A percentile compares a stretch with the other conserved stretches of the same genome.
Conservation (phyloP, 2,329 filamentous ascomycete species). For the Claviceps monticola region DNA sequence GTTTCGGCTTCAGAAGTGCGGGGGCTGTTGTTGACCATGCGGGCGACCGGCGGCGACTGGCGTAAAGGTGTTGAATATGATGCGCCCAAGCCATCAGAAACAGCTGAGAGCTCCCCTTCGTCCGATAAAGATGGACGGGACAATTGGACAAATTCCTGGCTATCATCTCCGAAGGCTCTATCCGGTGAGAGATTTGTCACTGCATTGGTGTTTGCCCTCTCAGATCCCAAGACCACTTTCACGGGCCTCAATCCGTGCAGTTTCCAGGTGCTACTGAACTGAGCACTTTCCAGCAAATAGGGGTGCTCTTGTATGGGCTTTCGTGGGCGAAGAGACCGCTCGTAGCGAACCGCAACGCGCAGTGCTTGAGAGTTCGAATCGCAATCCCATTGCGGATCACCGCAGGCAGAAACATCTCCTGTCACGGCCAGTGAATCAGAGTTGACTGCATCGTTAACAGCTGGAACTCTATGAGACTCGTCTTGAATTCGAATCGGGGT, state of each 20-base stretch:
- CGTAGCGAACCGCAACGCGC: slow-evolving; percentile 20
- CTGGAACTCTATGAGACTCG: too few relatives aligned
- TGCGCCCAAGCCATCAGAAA: slow-evolving; percentile 10
- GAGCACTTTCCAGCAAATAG: slow-evolving; percentile 41
- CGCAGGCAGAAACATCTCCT: not conserved
- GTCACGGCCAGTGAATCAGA: not conserved
- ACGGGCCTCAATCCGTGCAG: slow-evolving; percentile 41
- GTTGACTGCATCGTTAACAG: not conserved
- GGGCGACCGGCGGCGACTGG: slow-evolving; percentile 14
- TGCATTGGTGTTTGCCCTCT: slow-evolving; percentile 25
- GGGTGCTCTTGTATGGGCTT: slow-evolving; percentile 49
- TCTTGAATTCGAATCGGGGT: not conserved
- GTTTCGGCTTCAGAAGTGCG: slow-evolving; percentile 21
- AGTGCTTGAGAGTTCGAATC: slow-evolving; percentile 8
- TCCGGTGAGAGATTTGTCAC: slow-evolving; percentile 39
- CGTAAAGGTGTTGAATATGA: slow-evolving; percentile 18
- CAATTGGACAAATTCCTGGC: slow-evolving; percentile 25
- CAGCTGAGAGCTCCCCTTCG: slow-evolving; percentile 9
- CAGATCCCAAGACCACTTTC: slow-evolving; percentile 22
- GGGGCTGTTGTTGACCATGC: slow-evolving; percentile 19
- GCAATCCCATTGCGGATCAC: not conserved
- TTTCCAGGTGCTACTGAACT: slow-evolving; percentile 38
- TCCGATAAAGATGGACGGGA: slow-evolving; percentile 20
- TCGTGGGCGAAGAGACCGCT: slow-evolving; percentile 40
- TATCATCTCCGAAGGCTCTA: slow-evolving; percentile 37